Conservation (phyloP, 441 rosid species). For the Rhodomyrtus psidioides region DNA sequence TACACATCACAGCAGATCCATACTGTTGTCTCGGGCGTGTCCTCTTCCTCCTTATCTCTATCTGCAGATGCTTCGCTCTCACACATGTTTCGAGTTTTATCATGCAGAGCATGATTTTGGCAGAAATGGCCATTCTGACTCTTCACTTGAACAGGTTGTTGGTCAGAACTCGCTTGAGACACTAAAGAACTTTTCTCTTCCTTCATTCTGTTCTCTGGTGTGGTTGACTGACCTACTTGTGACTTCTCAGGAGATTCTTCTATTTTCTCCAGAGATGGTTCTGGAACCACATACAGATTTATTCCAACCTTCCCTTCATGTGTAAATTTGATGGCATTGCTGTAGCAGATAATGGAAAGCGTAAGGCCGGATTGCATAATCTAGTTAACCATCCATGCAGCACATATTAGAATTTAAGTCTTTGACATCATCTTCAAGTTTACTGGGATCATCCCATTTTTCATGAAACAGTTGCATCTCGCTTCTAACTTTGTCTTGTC, state of each 20-base stretch:
- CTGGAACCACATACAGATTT: constrained; percentile 57
- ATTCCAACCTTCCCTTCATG: constrained; percentile 92
- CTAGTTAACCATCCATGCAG: neutral
- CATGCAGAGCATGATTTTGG: constrained; percentile 11
- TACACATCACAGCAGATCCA: constrained; percentile 90
- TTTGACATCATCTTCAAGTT: neutral
- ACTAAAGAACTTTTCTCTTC: constrained; percentile 19
- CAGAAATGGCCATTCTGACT: constrained; percentile 6
- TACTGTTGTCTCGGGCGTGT: constrained; percentile 43
- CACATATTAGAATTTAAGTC: neutral
- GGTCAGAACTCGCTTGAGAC: constrained; percentile 22
- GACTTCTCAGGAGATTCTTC: constrained; percentile 25
- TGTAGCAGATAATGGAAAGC: constrained; percentile 16
- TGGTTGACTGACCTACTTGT: constrained; percentile 13
- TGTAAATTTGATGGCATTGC: constrained; percentile 93
- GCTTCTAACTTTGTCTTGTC: neutral
- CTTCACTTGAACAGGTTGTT: constrained; percentile 9
- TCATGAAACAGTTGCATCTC: neutral
- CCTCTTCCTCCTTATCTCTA: constrained; percentile 28
- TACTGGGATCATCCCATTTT: neutral
- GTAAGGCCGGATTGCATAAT: neutral
- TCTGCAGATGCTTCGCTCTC: constrained; percentile 16
- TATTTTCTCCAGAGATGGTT: constrained; percentile 40
- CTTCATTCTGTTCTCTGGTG: constrained; percentile 3
- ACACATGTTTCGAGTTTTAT: constrained; percentile 19